Evolutionary conservation across 352 stramenopile species (phyloP).

Genomic region (Phytophthora capsici): DNA sequence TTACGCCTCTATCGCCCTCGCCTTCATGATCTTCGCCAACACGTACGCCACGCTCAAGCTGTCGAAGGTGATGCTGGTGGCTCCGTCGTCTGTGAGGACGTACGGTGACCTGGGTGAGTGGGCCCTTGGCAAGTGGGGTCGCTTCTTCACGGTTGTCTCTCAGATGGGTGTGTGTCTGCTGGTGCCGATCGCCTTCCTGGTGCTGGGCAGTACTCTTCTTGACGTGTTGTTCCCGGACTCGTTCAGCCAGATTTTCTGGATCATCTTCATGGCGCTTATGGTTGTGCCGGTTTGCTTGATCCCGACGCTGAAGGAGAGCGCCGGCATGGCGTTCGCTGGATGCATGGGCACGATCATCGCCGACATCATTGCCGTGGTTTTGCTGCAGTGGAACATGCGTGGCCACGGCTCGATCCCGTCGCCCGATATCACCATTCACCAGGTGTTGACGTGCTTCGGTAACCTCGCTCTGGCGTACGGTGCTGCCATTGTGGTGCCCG

Average conservation of each 20-base stretch:
- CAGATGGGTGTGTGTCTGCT: constrained; percentile 52
- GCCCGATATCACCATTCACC: not conserved
- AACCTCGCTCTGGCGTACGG: not conserved
- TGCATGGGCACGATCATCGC: not conserved
- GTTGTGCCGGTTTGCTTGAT: too few relatives aligned
- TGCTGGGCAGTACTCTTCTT: constrained; percentile 2
- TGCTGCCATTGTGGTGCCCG: not conserved
- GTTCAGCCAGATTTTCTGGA: too few relatives aligned
- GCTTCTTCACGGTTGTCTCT: constrained; percentile 46
- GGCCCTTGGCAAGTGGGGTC: constrained; percentile 41
- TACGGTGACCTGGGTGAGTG: constrained; percentile 50
- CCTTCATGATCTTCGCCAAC: constrained; percentile 62
- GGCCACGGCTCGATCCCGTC: not conserved
- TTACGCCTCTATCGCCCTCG: constrained; percentile 26
- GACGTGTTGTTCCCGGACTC: too few relatives aligned
- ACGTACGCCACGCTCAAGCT: constrained; percentile 54
- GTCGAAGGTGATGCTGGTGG: constrained; percentile 50
- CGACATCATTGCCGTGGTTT: not conserved
- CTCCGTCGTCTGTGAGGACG: constrained; percentile 49
- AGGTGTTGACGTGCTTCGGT: not conserved
- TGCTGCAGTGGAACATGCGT: not conserved
- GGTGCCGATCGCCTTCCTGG: constrained; percentile 50
- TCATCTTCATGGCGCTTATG: too few relatives aligned
- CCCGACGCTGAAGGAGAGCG: too few relatives aligned
- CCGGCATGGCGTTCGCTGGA: not conserved